Base-by-base conservation (phyloP, 1,139 yeast species). In the Lodderomyces orthopsilosis region DNA sequence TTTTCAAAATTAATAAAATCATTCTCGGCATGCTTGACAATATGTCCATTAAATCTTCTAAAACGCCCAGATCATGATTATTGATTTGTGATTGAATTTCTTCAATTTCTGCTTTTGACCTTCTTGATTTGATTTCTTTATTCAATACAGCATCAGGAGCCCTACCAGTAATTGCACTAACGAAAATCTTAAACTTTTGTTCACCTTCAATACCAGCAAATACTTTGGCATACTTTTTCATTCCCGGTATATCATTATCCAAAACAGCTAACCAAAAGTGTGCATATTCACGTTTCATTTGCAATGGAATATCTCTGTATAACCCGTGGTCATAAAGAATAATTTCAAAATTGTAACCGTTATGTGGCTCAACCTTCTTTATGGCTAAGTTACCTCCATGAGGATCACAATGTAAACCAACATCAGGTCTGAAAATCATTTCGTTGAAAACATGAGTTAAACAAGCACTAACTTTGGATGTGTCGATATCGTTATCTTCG, bases 301-400 rank as follows among this genome's bases (percentile, higher is more conserved):
- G 76, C 3, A 85, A 68, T 1, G 95, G 87, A 15, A 94, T 90
- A 45, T 85, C 80, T 48, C 99, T 74, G 62, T 93, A 93, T 26
- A 94, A 72, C 0, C 98, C 99, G 62, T 94, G 98, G 62, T 94
- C 99, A 58, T 90, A 94, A 26, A 94, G 70, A 9, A 94, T 72
- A 45, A 94, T 87, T 62, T 94, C 98, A 59, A 93, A 94, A 60
- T 93, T 91, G 60, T 83, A 88, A 1, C 81, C 79, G 41, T 70
- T 66, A 9, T 47, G 40, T 2, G 70, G 61, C 21, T 57, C 56
- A 6, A 70, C 56, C 1, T 75, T 65, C 44, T 90, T 68, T 17
- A 93, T 88, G 0, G 98, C 96, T 49, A 93, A 70, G 56, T 93
- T 94, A 0, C 99, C 99, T 12, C 96, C 96, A 62, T 93, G 99